A percentile compares a stretch with the other conserved stretches of the same genome.
Conservation (phyloP, 352 stramenopile genomes). For the Phytophthora megakarya region DNA sequence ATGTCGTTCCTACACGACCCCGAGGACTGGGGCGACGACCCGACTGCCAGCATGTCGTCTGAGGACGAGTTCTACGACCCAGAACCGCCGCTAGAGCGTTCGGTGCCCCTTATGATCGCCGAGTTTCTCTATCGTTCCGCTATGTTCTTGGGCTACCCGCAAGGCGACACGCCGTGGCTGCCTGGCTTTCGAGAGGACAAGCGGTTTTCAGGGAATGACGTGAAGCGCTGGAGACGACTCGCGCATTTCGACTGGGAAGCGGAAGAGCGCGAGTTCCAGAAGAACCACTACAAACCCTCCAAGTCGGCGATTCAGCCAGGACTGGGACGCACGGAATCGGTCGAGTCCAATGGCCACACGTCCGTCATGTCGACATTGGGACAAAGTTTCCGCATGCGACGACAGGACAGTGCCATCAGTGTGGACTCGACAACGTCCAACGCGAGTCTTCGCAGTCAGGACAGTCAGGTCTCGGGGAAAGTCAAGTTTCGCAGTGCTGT, state of each 20-base stretch:
- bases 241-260: constrained; percentile 72
- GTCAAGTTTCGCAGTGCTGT: constrained; percentile 25
- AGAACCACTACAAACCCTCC: constrained; percentile 17
- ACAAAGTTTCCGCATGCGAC: constrained; percentile 26
- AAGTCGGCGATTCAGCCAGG: constrained; percentile 2
- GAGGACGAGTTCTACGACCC: constrained; percentile 26
- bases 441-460: constrained; percentile 16
- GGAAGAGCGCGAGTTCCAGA: constrained; percentile 50
- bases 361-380: constrained; percentile 37
- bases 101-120: constrained; percentile 78
- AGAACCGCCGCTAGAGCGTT: constrained; percentile 56
- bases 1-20: constrained; percentile 56
- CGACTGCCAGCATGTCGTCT: constrained; percentile 31
- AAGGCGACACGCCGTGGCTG: constrained; percentile 57
- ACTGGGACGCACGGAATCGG: constrained; percentile 19
- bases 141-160: constrained; percentile 63
- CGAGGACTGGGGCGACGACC: constrained; percentile 37
- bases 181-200: constrained; percentile 71
- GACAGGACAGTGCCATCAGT: constrained; percentile 28
- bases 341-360: constrained; percentile 36
- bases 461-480: constrained; percentile 16
- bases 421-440: constrained; percentile 24
- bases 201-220: constrained; percentile 74
- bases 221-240: constrained; percentile 74
- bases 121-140: constrained; percentile 80